Evolutionary conservation across 495 filamentous ascomycete species (phyloP), one percentile per base, ranked within the genome.

Genomic region (Aspergillus incahuasiensis): DNA sequence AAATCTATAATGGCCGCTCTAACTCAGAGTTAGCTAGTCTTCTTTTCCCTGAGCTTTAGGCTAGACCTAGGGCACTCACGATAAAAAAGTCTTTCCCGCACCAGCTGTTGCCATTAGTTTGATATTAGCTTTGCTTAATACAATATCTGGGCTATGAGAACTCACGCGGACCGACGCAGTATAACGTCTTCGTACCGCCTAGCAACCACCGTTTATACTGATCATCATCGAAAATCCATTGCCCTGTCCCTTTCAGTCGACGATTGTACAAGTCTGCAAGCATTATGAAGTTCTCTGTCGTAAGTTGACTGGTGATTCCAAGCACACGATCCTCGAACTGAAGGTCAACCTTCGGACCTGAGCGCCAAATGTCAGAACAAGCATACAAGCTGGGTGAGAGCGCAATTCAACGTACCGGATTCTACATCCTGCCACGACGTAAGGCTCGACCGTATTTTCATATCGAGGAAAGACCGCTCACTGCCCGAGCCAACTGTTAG

Each of bases 71-170:
- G n/a, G 55, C 64, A 62, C 46, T 18, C 25, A 73, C 68, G 70
- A 54, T 3, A 73, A 47, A 55, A 73, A 73, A 0, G 68, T 73
- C 21, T 73, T 73, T 0, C 70, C 70, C 15, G 63, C 68, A 21
- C 70, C 70, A 18, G 70, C 70, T 73, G 40, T 16, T 5, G n/a
- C 11, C 16, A 13, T 30, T 21, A 39, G 21, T 15, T 3, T 39
- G 24, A n/a, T n/a, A n/a, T 34, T 25, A 35, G 25, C 28, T 16
- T 8, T 22, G 9, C 11, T 40, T 52, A 16, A 7, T 21, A n/a
- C 22, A 4, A 2, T 7, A 35, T 35, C 2, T 5, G 8, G 16
- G 40, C 4, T 34, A 34, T 32, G 7, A 35, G 28, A 24, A 56
- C 65, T 47, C 52, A 73, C 70, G 48, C n/a, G 63, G 62, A 0